A percentile compares a stretch with the other conserved stretches of the same genome.
These are phyloP conservation scores for Coemansia sp. DNA, from an alignment of 192 early-diverging fungal species.

Conservation along the genomic window DNA sequence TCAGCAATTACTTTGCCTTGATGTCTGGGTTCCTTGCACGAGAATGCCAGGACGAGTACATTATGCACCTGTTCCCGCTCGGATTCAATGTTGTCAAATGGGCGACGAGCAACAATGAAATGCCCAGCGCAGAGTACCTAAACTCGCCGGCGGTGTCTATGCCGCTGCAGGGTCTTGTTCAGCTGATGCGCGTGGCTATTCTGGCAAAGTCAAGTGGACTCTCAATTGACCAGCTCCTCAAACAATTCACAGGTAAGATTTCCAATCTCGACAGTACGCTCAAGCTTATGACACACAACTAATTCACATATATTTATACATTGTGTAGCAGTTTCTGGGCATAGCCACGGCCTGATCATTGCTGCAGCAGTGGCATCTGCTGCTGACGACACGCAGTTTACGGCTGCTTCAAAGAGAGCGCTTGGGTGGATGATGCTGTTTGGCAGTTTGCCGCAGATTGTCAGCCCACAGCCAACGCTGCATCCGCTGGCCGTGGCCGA, in stretches of 20 bases:
- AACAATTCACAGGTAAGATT: constrained; percentile 32
- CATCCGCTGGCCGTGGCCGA: constrained; percentile 81
- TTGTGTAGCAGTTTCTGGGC: constrained; percentile 75
- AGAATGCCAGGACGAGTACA: constrained; percentile 57
- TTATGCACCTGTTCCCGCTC: constrained; percentile 63
- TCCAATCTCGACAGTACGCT: not conserved
- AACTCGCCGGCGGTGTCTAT: constrained; percentile 72
- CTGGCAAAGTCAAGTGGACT: constrained; percentile 62
- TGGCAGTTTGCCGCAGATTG: constrained; percentile 75
- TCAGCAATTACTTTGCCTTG: constrained; percentile 65
- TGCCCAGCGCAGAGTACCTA: constrained; percentile 67
- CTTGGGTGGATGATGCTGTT: constrained; percentile 80
- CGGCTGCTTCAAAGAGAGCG: constrained; percentile 73
- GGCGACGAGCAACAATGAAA: constrained; percentile 61
- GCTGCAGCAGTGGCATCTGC: constrained; percentile 83
- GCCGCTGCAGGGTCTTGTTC: constrained; percentile 83
- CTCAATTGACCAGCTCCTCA: constrained; percentile 56
- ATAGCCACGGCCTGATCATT: constrained; percentile 85
- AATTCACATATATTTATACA: not conserved
- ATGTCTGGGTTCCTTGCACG: constrained; percentile 66
- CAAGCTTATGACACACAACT: not conserved
- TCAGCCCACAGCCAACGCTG: constrained; percentile 68
- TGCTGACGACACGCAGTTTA: constrained; percentile 64
- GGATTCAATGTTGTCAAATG: constrained; percentile 75
- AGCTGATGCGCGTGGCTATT: constrained; percentile 81